Evolutionary conservation across 176 grass and related monocot genomes (phyloP).

Genomic region (Oryza officinalis): DNA sequence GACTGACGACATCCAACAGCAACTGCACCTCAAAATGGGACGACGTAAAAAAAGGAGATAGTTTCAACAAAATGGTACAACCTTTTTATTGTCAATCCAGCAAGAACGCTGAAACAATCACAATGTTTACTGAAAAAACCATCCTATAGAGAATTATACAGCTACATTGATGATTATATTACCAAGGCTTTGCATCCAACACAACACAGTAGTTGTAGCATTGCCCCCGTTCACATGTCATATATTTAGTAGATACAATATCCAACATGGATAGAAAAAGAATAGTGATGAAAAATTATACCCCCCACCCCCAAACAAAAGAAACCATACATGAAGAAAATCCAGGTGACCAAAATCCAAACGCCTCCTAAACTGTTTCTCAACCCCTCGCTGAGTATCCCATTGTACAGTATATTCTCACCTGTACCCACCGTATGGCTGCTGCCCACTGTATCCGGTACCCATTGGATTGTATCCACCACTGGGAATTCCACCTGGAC

Average conservation of each 20-base stretch:
- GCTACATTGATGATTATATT: slow-evolving; percentile 39
- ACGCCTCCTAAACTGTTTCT: slow-evolving; percentile 43
- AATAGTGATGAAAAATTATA: slow-evolving; percentile 59
- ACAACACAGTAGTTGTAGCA: slow-evolving; percentile 44
- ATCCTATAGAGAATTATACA: slow-evolving; percentile 48
- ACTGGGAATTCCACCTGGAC: slow-evolving; percentile 61
- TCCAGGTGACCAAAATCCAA: slow-evolving; percentile 39
- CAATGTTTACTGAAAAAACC: slow-evolving; percentile 32
- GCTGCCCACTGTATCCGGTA: slow-evolving; percentile 68
- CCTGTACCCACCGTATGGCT: slow-evolving; percentile 82
- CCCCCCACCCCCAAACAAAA: slow-evolving; percentile 21
- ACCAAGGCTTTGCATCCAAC: slow-evolving; percentile 31
- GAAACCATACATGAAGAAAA: slow-evolving; percentile 46
- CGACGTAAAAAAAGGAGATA: neutral
- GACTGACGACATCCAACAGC: neutral
- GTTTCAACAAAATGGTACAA: slow-evolving; percentile 37
- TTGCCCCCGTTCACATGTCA: slow-evolving; percentile 16
- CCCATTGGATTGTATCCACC: slow-evolving; percentile 82
- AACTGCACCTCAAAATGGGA: neutral
- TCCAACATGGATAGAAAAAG: slow-evolving; percentile 51
- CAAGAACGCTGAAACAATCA: slow-evolving; percentile 69
- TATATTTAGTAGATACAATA: slow-evolving; percentile 56
- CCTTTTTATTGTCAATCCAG: slow-evolving; percentile 68
- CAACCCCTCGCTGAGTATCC: neutral
- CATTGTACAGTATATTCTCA: slow-evolving; percentile 36